Conservation (phyloP, 2,329 filamentous ascomycete species). For the Sphaceloma murrayae region DNA sequence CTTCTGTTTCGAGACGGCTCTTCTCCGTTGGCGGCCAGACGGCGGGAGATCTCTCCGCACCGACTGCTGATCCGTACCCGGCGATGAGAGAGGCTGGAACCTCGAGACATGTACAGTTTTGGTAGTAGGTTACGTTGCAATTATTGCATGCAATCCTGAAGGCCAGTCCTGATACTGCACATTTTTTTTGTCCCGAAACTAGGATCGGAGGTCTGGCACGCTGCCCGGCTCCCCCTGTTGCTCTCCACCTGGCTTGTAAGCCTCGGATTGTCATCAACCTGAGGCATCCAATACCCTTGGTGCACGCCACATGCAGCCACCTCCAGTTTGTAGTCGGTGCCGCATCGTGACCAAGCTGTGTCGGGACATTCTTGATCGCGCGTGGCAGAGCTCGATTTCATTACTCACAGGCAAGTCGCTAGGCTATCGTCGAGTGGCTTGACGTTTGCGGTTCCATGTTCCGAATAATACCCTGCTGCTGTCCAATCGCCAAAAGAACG, state of each 20-base stretch:
- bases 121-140: too few relatives aligned
- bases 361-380: background rate
- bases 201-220: too few relatives aligned
- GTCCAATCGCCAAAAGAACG: constrained; percentile 9
- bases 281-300: background rate
- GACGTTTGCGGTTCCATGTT: constrained; percentile 11
- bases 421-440: constrained; percentile 7
- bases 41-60: constrained; percentile 13
- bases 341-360: constrained; percentile 11
- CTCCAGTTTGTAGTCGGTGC: constrained; percentile 2
- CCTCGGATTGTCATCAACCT: background rate
- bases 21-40: constrained; percentile 9
- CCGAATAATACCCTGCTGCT: constrained; percentile 10
- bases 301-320: constrained; percentile 8
- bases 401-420: background rate
- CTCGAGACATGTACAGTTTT: constrained; percentile 9
- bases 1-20: constrained; percentile 13
- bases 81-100: background rate
- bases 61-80: constrained; percentile 8
- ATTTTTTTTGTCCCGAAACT: too few relatives aligned
- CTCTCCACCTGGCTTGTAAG: too few relatives aligned
- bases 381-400: background rate
- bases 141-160: too few relatives aligned
- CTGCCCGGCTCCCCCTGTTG: constrained; percentile 7
- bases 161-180: too few relatives aligned